phyloP scores from a whole-genome alignment of 768 basidiomycete genomes.

The Mycena sanguinolenta region DNA sequence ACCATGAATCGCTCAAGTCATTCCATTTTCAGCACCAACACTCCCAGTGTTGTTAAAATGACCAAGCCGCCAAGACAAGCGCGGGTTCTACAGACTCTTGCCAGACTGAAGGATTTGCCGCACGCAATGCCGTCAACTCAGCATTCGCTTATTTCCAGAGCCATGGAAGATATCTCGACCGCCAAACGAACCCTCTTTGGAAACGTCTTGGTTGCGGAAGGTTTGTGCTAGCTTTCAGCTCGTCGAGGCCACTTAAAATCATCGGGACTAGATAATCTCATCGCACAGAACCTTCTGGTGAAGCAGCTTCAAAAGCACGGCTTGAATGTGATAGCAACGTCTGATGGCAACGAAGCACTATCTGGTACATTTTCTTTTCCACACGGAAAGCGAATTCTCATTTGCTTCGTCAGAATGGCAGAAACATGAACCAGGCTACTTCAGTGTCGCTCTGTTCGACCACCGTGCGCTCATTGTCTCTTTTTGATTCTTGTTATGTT shows the following conservation, averaged over 20 bases:
- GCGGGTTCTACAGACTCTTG: constrained; percentile 73
- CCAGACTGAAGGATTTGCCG: constrained; percentile 67
- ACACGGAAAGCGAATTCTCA: constrained; percentile 1
- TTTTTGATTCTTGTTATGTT: background rate
- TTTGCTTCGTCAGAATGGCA: constrained; percentile 68
- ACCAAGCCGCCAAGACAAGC: constrained; percentile 78
- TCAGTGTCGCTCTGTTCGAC: constrained; percentile 79
- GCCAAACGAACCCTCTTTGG: constrained; percentile 71
- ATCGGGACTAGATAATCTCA: constrained; percentile 68
- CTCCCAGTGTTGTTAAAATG: constrained; percentile 73
- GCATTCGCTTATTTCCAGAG: constrained; percentile 53
- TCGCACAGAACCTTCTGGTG: constrained; percentile 75
- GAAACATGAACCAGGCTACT: constrained; percentile 74
- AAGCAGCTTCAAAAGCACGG: constrained; percentile 76
- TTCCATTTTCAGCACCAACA: constrained; percentile 63
- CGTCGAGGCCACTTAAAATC: background rate
- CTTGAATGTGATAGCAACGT: constrained; percentile 71
- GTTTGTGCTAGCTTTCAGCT: constrained; percentile 45
- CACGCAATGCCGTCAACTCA: constrained; percentile 55
- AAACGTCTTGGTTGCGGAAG: constrained; percentile 81
- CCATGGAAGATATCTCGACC: constrained; percentile 60
- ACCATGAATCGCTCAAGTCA: constrained; percentile 70
- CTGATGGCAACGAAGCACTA: constrained; percentile 78
- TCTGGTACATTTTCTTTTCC: constrained; percentile 51
- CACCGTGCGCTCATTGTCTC: constrained; percentile 65